Evolutionary conservation across 1,284 basidiomycete species (phyloP), one percentile per base, ranked within the genome.

Genomic region (Fomitopsis pinicola): DNA sequence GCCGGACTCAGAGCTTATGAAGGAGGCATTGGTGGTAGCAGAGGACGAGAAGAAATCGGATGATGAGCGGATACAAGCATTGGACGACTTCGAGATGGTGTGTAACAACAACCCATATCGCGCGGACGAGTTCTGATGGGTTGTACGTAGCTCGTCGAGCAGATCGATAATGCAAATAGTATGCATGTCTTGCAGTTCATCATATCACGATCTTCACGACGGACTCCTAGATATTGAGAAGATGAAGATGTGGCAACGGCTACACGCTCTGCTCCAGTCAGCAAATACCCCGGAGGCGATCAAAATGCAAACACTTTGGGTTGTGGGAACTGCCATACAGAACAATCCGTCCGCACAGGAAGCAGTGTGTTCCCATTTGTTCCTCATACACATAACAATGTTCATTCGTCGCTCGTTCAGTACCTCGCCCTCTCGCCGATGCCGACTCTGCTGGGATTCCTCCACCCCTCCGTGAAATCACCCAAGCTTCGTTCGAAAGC

Each of bases 21-120:
- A 92, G 72, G 94, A 97, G 71, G 88, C 91, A 66, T 80, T 97
- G 72, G 80, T 80, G 2, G 75, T 86, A 58, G 93, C 94, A 1
- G 71, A 84, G n/a, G 89, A 97, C 71, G 76, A 80, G 36, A 77
- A 71, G 28, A 80, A 79, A 45, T 75, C 78, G 33, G 85, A 92
- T 61, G 87, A 90, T 46, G 85, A 87, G 19, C 76, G 94, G 36
- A 78, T 94, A 55, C 78, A 83, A 19, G 95, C 97, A 0, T 79
- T 98, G 68, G 97, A 99, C 76, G 87, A 98, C 73, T 83, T 98
- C 59, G 97, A 99, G 77, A 95, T 98, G 95, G 94, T 94, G 59
- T 59, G 80, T 73, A 33, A 33, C 10, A 17, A 40, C 19, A 6
- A 10, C 19, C 56, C 7, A 26, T 36, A 6, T 3, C 17, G 8